phyloP scores from a whole-genome alignment of 352 stramenopile species.

The Phytophthora meadii region DNA sequence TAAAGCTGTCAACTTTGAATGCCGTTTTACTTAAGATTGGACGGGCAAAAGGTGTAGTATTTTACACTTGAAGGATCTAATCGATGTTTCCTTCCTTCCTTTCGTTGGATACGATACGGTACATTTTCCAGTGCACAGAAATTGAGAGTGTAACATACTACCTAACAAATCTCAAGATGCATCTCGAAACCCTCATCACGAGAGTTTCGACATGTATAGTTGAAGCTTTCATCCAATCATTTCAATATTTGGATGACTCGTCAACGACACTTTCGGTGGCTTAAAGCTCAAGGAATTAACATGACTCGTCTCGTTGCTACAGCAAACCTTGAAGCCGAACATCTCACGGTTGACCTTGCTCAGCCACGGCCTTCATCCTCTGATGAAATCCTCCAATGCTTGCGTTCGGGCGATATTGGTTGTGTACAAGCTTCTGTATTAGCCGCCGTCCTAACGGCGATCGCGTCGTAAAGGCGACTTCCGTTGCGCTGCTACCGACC shows the following conservation, averaged over 20 bases:
- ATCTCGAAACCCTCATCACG: not conserved
- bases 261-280: slow-evolving; percentile 9
- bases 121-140: no score
- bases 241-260: not conserved
- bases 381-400: not conserved
- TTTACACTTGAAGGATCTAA: no score
- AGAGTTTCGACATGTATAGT: not conserved
- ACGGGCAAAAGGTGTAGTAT: no score
- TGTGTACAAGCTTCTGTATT: not conserved
- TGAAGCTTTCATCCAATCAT: slow-evolving; percentile 14
- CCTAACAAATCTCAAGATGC: no score
- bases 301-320: not conserved
- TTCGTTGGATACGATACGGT: no score
- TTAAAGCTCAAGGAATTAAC: slow-evolving; percentile 12
- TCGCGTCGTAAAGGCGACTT: slow-evolving; percentile 9
- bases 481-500: slow-evolving; percentile 1
- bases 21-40: no score
- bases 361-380: not conserved
- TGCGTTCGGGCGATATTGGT: no score
- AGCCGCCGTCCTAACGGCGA: not conserved
- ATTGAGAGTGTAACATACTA: no score
- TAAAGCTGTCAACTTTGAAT: no score
- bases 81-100: no score
- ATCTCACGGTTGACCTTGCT: not conserved
- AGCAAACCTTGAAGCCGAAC: slow-evolving; percentile 17